Conservation (phyloP, 805 yeast genomes). For the Ogataea pini region DNA sequence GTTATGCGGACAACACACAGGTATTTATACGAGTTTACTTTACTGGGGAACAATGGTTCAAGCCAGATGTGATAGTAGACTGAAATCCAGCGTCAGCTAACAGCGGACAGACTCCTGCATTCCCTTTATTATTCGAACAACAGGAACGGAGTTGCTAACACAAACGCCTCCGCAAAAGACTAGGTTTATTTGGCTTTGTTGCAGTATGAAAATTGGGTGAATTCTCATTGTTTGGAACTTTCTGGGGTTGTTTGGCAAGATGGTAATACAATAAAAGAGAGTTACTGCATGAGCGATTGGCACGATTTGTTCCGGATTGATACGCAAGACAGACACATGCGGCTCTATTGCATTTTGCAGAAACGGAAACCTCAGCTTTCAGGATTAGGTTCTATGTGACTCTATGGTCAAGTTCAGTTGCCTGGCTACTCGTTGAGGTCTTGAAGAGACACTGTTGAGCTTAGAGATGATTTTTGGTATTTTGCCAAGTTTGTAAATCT, state of each 20-base stretch:
- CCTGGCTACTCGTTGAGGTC: background rate
- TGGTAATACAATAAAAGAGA: background rate
- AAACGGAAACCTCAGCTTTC: background rate
- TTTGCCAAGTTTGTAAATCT: background rate
- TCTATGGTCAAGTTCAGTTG: background rate
- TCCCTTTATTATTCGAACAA: background rate
- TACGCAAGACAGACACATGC: background rate
- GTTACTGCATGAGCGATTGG: background rate
- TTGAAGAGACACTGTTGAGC: background rate
- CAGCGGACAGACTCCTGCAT: background rate
- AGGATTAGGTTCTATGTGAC: background rate
- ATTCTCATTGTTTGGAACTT: background rate
- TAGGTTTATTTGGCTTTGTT: background rate
- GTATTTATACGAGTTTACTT: background rate
- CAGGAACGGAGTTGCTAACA: background rate
- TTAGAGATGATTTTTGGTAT: background rate
- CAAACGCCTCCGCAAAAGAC: background rate
- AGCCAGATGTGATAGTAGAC: background rate
- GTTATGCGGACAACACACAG: background rate
- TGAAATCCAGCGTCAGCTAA: background rate
- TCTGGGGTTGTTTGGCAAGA: conserved; percentile 1
- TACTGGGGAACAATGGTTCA: background rate
- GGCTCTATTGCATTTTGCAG: background rate
- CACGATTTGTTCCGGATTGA: background rate
- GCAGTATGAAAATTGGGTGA: background rate